Evolutionary conservation across 2,329 filamentous ascomycete species (phyloP).

Genomic region (Penicillium glabrum): DNA sequence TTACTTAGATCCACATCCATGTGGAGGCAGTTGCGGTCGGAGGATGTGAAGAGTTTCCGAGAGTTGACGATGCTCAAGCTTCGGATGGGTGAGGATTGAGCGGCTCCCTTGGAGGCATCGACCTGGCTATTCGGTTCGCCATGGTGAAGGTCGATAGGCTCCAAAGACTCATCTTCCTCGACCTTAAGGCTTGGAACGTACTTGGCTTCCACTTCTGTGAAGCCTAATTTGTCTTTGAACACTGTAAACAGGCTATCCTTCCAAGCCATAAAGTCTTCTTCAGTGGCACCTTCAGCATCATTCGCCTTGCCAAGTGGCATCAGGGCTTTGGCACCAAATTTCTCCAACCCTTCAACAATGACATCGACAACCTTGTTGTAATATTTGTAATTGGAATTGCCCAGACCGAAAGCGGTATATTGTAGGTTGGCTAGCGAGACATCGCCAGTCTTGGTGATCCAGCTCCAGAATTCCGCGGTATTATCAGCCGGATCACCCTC

Average conservation of each 20-base stretch:
- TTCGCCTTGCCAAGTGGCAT: constrained; percentile 85
- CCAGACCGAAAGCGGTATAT: constrained; percentile 87
- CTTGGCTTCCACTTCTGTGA: constrained; percentile 84
- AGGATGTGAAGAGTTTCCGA: constrained; percentile 74
- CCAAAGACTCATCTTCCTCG: constrained; percentile 68
- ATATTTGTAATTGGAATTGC: constrained; percentile 96
- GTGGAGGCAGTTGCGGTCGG: constrained; percentile 83
- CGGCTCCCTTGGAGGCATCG: constrained; percentile 74
- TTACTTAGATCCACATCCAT: constrained; percentile 83
- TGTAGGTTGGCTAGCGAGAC: constrained; percentile 66
- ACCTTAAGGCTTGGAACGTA: constrained; percentile 85
- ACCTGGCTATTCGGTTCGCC: constrained; percentile 76
- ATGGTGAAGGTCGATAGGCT: constrained; percentile 74
- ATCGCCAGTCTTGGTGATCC: constrained; percentile 76
- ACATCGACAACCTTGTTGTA: constrained; percentile 95
- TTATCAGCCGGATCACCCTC: constrained; percentile 97
- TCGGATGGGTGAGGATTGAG: constrained; percentile 72
- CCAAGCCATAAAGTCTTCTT: constrained; percentile 94
- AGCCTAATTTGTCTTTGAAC: constrained; percentile 70
- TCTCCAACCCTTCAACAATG: constrained; percentile 71
- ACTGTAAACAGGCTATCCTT: constrained; percentile 91
- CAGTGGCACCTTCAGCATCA: constrained; percentile 90
- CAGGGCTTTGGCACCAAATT: constrained; percentile 73
- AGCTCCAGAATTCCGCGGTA: constrained; percentile 83
- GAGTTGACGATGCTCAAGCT: constrained; percentile 82